These are phyloP conservation scores for Ustilago xerochloae DNA, from an alignment of 1,284 basidiomycete genomes.

Conservation along the genomic window DNA sequence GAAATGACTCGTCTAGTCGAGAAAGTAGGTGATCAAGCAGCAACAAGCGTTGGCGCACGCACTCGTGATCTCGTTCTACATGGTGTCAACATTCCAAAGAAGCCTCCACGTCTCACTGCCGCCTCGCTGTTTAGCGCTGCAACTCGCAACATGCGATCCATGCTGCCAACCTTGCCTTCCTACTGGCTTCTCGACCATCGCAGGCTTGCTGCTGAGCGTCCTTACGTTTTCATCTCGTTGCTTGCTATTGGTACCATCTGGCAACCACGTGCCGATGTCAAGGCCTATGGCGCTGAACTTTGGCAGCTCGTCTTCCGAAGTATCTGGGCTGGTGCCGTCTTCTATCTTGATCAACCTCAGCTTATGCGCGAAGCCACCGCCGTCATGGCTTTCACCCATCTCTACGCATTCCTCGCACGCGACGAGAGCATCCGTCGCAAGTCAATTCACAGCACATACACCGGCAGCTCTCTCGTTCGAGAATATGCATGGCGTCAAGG, in stretches of 20 bases:
- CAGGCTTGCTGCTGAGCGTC: constrained; percentile 35
- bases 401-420: constrained; percentile 35
- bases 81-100: constrained; percentile 51
- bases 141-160: constrained; percentile 25
- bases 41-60: constrained; percentile 43
- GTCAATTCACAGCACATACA: constrained; percentile 40
- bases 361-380: constrained; percentile 46
- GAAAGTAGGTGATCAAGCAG: constrained; percentile 44
- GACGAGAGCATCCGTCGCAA: constrained; percentile 42
- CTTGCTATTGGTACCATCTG: constrained; percentile 41
- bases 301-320: constrained; percentile 52
- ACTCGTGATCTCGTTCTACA: constrained; percentile 48
- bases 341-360: constrained; percentile 41
- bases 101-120: constrained; percentile 43
- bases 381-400: constrained; percentile 28
- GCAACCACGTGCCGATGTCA: constrained; percentile 44
- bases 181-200: constrained; percentile 50
- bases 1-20: constrained; percentile 44
- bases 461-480: constrained; percentile 34
- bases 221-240: constrained; percentile 38
- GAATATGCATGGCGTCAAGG: constrained; percentile 37
- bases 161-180: constrained; percentile 34
- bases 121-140: constrained; percentile 45
- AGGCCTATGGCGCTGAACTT: constrained; percentile 42
- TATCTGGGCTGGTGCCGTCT: constrained; percentile 46